phyloP scores from a whole-genome alignment of 2,329 filamentous ascomycete species.

The Sporothrix phasma region DNA sequence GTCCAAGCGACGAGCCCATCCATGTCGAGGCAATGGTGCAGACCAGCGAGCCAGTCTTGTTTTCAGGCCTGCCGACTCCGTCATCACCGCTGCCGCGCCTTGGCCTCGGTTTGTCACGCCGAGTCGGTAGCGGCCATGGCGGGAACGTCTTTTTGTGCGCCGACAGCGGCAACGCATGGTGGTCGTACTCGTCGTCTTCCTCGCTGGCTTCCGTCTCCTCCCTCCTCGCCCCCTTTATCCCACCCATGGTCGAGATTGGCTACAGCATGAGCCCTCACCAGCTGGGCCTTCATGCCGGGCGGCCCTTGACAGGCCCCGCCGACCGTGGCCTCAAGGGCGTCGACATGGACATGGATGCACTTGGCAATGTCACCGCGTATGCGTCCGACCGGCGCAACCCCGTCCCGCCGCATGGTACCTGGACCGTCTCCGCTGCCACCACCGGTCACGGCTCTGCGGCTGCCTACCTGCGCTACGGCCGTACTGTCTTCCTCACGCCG shows the following conservation, averaged over 20 bases:
- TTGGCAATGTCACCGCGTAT: not conserved
- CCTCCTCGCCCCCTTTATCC: constrained; percentile 16
- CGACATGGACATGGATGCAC: constrained; percentile 26
- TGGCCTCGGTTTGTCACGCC: constrained; percentile 21
- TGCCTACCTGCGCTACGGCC: constrained; percentile 30
- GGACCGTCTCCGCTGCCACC: constrained; percentile 32
- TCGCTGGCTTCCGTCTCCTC: not conserved
- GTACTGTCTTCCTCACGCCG: constrained; percentile 26
- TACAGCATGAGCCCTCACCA: constrained; percentile 28
- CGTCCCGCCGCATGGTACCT: constrained; percentile 22
- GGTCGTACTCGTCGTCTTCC: not conserved
- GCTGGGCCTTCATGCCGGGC: constrained; percentile 25
- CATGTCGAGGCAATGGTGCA: constrained; percentile 29
- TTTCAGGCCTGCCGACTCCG: constrained; percentile 23
- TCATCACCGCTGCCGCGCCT: constrained; percentile 20
- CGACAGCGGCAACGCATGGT: constrained; percentile 34
- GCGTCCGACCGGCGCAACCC: not conserved
- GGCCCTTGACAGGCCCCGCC: constrained; percentile 25
- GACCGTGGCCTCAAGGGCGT: constrained; percentile 30
- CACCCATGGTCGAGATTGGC: constrained; percentile 34
- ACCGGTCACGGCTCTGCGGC: constrained; percentile 24
- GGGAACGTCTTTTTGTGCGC: constrained; percentile 31
- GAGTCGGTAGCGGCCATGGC: constrained; percentile 10
- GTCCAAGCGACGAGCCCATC: constrained; percentile 22
- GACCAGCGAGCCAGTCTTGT: not conserved